Conservation (phyloP, 345 rosid genomes). For the Kernera saxatilis region DNA sequence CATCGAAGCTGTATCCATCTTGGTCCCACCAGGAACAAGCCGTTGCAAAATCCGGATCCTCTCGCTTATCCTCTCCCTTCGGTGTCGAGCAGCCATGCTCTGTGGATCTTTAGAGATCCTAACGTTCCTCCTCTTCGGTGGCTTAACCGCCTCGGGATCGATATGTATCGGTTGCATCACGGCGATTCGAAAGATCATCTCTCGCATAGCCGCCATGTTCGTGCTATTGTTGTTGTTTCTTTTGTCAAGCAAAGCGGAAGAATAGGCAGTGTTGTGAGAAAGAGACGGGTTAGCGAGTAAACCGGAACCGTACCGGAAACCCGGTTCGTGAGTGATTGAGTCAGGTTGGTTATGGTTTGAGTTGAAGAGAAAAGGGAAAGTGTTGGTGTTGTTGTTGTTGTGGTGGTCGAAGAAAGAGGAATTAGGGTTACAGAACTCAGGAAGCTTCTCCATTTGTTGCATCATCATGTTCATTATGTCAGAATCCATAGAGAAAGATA, state of each 20-base stretch:
- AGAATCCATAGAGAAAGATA: slow-evolving; percentile 27
- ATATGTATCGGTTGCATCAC: slow-evolving; percentile 84
- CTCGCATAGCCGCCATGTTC: slow-evolving; percentile 69
- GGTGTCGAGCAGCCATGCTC: slow-evolving; percentile 86
- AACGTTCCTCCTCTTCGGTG: slow-evolving; percentile 81
- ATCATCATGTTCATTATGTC: slow-evolving; percentile 52
- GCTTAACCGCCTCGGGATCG: slow-evolving; percentile 82
- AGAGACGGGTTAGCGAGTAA: slow-evolving; percentile 10
- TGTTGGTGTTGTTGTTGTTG: slow-evolving; percentile 28
- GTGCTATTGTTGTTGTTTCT: slow-evolving; percentile 23
- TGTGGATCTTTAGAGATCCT: slow-evolving; percentile 94
- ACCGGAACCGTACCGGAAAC: slow-evolving; percentile 25
- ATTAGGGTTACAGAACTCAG: slow-evolving; percentile 39
- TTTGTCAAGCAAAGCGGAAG: slow-evolving; percentile 29
- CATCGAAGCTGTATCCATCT: slow-evolving; percentile 97
- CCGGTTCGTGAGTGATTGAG: slow-evolving; percentile 17
- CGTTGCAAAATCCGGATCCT: slow-evolving; percentile 84
- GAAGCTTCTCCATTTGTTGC: slow-evolving; percentile 66
- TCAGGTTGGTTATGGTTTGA: slow-evolving; percentile 26
- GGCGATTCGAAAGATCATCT: slow-evolving; percentile 82
- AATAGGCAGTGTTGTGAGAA: slow-evolving; percentile 17
- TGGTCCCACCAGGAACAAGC: slow-evolving; percentile 98
- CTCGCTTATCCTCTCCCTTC: slow-evolving; percentile 87
- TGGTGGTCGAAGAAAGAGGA: slow-evolving; percentile 17
- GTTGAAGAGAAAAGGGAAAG: slow-evolving; percentile 20